Conservation (phyloP, 495 filamentous ascomycete genomes). For the Mytilinidion resinicola region DNA sequence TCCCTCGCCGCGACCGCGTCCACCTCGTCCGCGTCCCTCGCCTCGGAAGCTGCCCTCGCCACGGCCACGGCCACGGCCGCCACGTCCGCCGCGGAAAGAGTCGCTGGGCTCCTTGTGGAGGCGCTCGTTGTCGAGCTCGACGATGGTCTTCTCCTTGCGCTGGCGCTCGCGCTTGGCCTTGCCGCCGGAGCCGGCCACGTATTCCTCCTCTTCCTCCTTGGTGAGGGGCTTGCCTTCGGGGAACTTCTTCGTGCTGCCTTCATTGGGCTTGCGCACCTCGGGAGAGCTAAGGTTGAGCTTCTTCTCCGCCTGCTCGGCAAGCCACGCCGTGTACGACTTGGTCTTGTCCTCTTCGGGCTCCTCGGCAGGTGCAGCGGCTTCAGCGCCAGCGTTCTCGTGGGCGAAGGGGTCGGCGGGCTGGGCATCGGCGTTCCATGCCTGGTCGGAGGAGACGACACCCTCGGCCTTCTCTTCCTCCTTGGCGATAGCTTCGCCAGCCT, state of each 20-base stretch:
- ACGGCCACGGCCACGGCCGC: constrained; percentile 32
- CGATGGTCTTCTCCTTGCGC: constrained; percentile 82
- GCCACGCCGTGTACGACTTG: constrained; percentile 81
- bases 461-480: constrained; percentile 66
- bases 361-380: constrained; percentile 34
- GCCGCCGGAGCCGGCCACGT: constrained; percentile 65
- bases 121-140: constrained; percentile 79
- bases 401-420: constrained; percentile 15
- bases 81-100: constrained; percentile 41
- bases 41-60: constrained; percentile 36
- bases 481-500: constrained; percentile 79
- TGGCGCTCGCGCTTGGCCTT: constrained; percentile 84
- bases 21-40: constrained; percentile 31
- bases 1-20: constrained; percentile 36
- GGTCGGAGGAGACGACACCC: constrained; percentile 37
- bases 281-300: constrained; percentile 59
- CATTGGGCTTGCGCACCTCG: constrained; percentile 80
- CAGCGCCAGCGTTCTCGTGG: constrained; percentile 27
- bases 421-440: constrained; percentile 37
- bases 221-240: constrained; percentile 70
- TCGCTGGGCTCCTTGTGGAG: constrained; percentile 42
- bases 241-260: constrained; percentile 91
- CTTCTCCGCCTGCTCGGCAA: constrained; percentile 79
- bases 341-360: constrained; percentile 73
- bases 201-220: constrained; percentile 65